Evolutionary conservation across 106 monocot genomes (phyloP).

Genomic region (Gastrodia elata): DNA sequence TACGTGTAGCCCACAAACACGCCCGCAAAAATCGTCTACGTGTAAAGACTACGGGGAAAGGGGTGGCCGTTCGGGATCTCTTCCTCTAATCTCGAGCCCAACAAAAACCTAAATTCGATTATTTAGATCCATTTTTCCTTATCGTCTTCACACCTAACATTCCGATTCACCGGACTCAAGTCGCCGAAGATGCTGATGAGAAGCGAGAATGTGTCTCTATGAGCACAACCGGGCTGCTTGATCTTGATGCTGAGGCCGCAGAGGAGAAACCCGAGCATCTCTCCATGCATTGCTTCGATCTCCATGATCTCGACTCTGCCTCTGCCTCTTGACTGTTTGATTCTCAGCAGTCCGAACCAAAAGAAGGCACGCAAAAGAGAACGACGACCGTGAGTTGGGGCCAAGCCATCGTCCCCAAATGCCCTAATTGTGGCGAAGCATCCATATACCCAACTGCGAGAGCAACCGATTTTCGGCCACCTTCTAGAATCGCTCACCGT

Average conservation of each 20-base stretch:
- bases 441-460: not conserved
- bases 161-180: too few species aligned
- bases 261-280: not conserved
- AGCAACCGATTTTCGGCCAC: not conserved
- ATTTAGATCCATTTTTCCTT: too few species aligned
- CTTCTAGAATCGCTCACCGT: not conserved
- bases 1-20: too few species aligned
- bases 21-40: too few species aligned
- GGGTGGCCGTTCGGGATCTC: too few species aligned
- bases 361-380: not conserved
- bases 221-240: not conserved
- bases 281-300: not conserved
- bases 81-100: too few species aligned
- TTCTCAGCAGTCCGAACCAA: too few species aligned
- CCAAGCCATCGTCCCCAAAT: not conserved
- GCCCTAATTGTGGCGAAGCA: not conserved
- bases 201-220: too few species aligned
- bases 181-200: too few species aligned
- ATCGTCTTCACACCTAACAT: too few species aligned
- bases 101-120: too few species aligned
- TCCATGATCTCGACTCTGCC: conserved; percentile 15
- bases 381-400: not conserved
- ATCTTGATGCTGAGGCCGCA: not conserved
- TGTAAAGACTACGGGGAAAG: too few species aligned
- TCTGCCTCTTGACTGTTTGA: conserved; percentile 18